These are phyloP conservation scores for Talaromyces sp. DNA, from an alignment of 2,329 filamentous ascomycete genomes.

Conservation along the genomic window DNA sequence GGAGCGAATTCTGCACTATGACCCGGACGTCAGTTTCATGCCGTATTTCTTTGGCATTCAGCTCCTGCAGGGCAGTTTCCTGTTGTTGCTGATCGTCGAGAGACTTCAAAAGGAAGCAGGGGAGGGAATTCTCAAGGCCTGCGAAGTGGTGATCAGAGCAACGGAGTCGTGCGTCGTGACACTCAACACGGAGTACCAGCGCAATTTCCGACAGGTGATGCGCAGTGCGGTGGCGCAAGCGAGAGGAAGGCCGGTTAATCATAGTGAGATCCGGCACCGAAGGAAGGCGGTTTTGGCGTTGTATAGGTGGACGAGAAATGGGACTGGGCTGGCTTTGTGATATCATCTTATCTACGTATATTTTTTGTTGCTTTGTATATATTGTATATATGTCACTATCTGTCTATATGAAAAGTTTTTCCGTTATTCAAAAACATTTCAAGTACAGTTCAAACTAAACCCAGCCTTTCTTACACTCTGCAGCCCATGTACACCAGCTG, in stretches of 20 bases:
- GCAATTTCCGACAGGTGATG: slow-evolving; percentile 95
- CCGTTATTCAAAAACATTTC: not conserved
- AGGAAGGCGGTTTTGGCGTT: slow-evolving; percentile 78
- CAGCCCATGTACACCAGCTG: not conserved
- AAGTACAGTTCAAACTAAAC: slow-evolving; percentile 12
- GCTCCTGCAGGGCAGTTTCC: slow-evolving; percentile 82
- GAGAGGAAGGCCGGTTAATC: slow-evolving; percentile 77
- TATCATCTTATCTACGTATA: slow-evolving; percentile 15
- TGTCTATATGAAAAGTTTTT: not conserved
- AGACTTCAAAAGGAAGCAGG: slow-evolving; percentile 82
- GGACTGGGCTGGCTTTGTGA: slow-evolving; percentile 69
- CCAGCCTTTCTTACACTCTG: slow-evolving; percentile 6
- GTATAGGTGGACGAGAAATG: slow-evolving; percentile 89
- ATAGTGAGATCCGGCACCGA: slow-evolving; percentile 78
- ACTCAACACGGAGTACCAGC: slow-evolving; percentile 89
- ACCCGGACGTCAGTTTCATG: slow-evolving; percentile 92
- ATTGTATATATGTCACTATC: slow-evolving; percentile 1
- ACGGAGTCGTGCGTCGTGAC: slow-evolving; percentile 92
- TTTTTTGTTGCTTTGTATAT: not conserved
- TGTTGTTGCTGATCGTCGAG: slow-evolving; percentile 82
- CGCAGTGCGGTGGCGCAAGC: slow-evolving; percentile 84
- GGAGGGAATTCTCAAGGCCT: slow-evolving; percentile 81
- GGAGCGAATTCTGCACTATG: slow-evolving; percentile 80
- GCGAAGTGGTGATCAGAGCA: slow-evolving; percentile 86
- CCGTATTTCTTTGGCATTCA: slow-evolving; percentile 97